Conservation (phyloP, 805 yeast species). For the Metschnikowia reukaufii region DNA sequence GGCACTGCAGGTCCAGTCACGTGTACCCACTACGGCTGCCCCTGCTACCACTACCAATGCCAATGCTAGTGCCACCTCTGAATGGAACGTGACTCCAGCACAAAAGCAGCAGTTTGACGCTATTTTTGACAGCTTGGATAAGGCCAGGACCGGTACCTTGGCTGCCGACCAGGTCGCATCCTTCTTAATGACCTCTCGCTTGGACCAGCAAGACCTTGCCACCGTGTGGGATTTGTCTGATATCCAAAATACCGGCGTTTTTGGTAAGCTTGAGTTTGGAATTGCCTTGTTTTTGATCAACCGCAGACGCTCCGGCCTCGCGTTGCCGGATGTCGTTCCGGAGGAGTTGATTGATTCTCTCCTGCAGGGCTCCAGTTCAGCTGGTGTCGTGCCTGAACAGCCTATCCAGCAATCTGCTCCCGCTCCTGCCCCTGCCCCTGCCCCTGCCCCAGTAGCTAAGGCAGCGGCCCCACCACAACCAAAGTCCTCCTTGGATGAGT, state of each 20-base stretch:
- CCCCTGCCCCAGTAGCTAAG: conserved; percentile 7
- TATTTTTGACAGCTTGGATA: conserved; percentile 78
- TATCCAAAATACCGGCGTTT: conserved; percentile 78
- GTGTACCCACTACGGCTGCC: too few species aligned
- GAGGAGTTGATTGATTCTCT: conserved; percentile 49
- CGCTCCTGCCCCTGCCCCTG: not conserved
- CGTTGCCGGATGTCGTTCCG: conserved; percentile 78
- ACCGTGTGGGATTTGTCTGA: conserved; percentile 94
- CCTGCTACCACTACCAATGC: conserved; percentile 18
- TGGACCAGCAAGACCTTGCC: conserved; percentile 83
- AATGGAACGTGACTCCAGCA: conserved; percentile 68
- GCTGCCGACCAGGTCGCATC: conserved; percentile 83
- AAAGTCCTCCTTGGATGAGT: conserved; percentile 61
- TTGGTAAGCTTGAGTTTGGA: conserved; percentile 79
- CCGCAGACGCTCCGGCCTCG: conserved; percentile 73
- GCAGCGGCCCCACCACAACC: conserved; percentile 26
- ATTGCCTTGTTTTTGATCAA: conserved; percentile 93
- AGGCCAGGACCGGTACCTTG: conserved; percentile 56
- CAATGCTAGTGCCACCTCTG: conserved; percentile 28
- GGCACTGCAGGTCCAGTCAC: conserved; percentile 11
- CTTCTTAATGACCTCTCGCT: conserved; percentile 82
- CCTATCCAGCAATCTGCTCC: conserved; percentile 7
- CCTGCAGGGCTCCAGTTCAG: conserved; percentile 13
- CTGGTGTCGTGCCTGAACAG: conserved; percentile 10
- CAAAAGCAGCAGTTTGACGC: conserved; percentile 77